Evolutionary conservation across 441 rosid species (phyloP).

Genomic region (Mallotus repandus): DNA sequence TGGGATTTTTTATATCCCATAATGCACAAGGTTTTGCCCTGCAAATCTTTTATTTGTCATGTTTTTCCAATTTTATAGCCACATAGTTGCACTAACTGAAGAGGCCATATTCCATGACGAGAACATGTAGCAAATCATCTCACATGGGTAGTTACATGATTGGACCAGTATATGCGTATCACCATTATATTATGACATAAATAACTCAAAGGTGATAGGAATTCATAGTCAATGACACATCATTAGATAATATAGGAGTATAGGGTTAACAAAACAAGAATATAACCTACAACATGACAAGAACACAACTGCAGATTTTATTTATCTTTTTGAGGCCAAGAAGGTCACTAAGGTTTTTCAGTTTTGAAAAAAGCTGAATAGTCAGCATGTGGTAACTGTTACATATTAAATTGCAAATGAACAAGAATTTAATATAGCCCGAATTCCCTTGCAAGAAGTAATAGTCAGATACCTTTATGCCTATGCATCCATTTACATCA

Average conservation of each 20-base stretch:
- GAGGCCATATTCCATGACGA: neutral
- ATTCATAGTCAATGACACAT: neutral
- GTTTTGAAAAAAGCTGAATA: neutral
- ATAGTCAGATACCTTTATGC: slow-evolving; percentile 60
- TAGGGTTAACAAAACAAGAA: neutral
- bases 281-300: neutral
- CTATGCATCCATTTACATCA: slow-evolving; percentile 89
- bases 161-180: neutral
- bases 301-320: neutral
- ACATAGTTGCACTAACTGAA: neutral
- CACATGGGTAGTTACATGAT: neutral
- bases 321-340: neutral
- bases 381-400: neutral
- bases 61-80: neutral
- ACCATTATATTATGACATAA: neutral
- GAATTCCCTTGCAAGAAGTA: slow-evolving; percentile 13
- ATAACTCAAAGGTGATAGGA: neutral
- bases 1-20: neutral
- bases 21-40: neutral
- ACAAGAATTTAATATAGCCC: neutral
- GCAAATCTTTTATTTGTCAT: neutral
- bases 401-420: slow-evolving; percentile 4
- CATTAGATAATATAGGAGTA: neutral
- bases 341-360: neutral
- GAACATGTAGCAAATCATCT: neutral